Evolutionary conservation across 352 stramenopile genomes (phyloP).

Genomic region (Phytopythium vexans): DNA sequence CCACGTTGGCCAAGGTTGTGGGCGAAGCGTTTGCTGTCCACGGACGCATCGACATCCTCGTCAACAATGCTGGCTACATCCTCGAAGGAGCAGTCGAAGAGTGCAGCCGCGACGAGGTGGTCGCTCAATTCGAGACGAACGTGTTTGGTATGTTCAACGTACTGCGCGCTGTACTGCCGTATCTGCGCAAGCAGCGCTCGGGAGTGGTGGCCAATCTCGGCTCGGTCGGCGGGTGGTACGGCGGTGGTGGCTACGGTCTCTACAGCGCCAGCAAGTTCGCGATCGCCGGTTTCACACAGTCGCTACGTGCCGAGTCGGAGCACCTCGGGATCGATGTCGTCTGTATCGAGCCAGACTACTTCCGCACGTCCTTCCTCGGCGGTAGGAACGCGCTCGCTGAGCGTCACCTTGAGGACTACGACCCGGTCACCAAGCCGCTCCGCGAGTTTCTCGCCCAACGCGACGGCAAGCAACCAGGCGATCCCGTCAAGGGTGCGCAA

Average conservation of each 20-base stretch:
- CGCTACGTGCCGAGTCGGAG: slow-evolving; percentile 16
- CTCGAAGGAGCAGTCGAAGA: slow-evolving; percentile 46
- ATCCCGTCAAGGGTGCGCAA: slow-evolving; percentile 14
- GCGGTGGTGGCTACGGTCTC: slow-evolving; percentile 10
- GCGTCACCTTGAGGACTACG: slow-evolving; percentile 9
- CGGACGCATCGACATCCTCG: too few species aligned
- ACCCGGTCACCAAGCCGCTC: slow-evolving; percentile 12
- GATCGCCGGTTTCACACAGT: slow-evolving; percentile 20
- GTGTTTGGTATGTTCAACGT: slow-evolving; percentile 24
- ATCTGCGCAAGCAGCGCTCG: slow-evolving; percentile 19
- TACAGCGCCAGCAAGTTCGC: slow-evolving; percentile 28
- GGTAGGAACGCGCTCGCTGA: slow-evolving; percentile 10
- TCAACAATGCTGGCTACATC: too few species aligned
- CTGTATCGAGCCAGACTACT: slow-evolving; percentile 15
- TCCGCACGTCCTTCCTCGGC: slow-evolving; percentile 14
- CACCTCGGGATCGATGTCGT: slow-evolving; percentile 22
- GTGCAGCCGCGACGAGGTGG: slow-evolving; percentile 21
- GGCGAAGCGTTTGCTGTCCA: too few species aligned
- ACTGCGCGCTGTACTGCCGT: slow-evolving; percentile 19
- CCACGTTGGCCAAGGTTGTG: too few species aligned
- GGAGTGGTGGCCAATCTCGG: slow-evolving; percentile 29
- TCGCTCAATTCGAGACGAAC: slow-evolving; percentile 26
- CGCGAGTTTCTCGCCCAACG: slow-evolving; percentile 1
- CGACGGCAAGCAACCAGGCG: slow-evolving; percentile 11
- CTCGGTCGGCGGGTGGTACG: slow-evolving; percentile 16